Evolutionary conservation across 2,329 filamentous ascomycete genomes (phyloP).

Genomic region (Xenosphaeropsis pyriputrescens): DNA sequence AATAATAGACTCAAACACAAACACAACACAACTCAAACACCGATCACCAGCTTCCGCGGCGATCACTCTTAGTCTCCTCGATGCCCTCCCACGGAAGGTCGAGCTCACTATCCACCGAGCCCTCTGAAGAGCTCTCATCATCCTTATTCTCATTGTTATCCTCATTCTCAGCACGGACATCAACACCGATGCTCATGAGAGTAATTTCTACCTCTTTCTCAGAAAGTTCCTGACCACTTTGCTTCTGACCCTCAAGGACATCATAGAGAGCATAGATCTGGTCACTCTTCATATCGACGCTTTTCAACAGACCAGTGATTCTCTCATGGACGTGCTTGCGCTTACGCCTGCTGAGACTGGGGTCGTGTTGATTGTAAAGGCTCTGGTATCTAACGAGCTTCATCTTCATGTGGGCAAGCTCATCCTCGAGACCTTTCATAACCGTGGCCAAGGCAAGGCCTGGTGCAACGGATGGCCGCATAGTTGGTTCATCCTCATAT

Average conservation of each 20-base stretch:
- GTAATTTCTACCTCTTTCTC: slow-evolving; percentile 51
- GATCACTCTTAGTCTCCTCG: slow-evolving; percentile 5
- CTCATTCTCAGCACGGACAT: not conserved
- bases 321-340: slow-evolving; percentile 44
- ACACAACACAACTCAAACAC: too few species aligned
- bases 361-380: slow-evolving; percentile 52
- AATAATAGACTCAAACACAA: too few species aligned
- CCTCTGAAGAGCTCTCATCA: not conserved
- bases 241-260: slow-evolving; percentile 68
- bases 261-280: slow-evolving; percentile 77
- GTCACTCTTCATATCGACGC: slow-evolving; percentile 59
- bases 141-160: slow-evolving; percentile 1
- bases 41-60: too few species aligned
- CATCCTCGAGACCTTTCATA: slow-evolving; percentile 69
- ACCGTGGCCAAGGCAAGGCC: slow-evolving; percentile 49
- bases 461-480: slow-evolving; percentile 34
- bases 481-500: slow-evolving; percentile 36
- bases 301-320: slow-evolving; percentile 45
- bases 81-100: slow-evolving; percentile 12
- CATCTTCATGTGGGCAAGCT: slow-evolving; percentile 62
- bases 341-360: slow-evolving; percentile 47
- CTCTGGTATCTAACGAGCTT: slow-evolving; percentile 47
- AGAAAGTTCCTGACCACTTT: slow-evolving; percentile 44
- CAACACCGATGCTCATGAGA: slow-evolving; percentile 30
- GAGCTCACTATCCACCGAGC: slow-evolving; percentile 3